A percentile compares a stretch with the other conserved stretches of the same genome.
These are phyloP conservation scores for Lumnitzera littorea DNA, from an alignment of 345 rosid genomes.

Conservation along the genomic window DNA sequence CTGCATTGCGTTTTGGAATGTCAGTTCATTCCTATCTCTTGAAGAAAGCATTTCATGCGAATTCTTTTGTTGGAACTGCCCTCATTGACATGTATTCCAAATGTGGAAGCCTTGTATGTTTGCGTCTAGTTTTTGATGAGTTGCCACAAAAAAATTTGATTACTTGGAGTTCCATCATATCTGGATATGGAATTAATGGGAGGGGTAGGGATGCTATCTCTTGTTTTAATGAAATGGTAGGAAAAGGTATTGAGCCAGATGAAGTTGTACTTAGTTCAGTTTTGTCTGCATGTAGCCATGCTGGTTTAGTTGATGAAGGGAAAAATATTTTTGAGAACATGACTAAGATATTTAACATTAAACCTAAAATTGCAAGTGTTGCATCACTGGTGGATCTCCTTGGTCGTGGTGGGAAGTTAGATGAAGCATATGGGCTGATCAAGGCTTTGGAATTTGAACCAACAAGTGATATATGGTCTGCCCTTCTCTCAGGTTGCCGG, in stretches of 20 bases:
- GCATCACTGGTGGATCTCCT: conserved; percentile 26
- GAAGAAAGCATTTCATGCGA: conserved; percentile 15
- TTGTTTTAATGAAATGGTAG: conserved; percentile 14
- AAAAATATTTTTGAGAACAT: conserved; percentile 17
- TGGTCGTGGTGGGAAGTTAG: conserved; percentile 17
- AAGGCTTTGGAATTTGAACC: conserved; percentile 8
- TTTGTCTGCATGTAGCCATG: conserved; percentile 27
- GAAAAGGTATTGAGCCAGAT: conserved; percentile 12
- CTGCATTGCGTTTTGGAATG: conserved; percentile 24
- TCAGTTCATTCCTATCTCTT: conserved; percentile 16
- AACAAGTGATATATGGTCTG: conserved; percentile 17
- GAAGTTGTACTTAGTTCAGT: conserved; percentile 19
- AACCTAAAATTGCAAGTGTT: conserved; percentile 14
- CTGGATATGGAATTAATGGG: conserved; percentile 20
- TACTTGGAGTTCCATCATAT: conserved; percentile 20
- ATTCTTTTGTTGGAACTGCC: conserved; percentile 14
- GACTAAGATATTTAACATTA: conserved; percentile 6
- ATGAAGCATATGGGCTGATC: conserved; percentile 16
- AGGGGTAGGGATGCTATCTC: conserved; percentile 18
- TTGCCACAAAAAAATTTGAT: conserved; percentile 12
- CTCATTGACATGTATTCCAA: conserved; percentile 20
- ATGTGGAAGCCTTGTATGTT: conserved; percentile 21
- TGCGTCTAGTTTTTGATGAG: conserved; percentile 12
- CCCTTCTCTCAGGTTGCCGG: conserved; percentile 21
- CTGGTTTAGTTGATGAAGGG: conserved; percentile 24